Evolutionary conservation across 768 basidiomycete genomes (phyloP).

Genomic region (Tricholoma furcatifolium): DNA sequence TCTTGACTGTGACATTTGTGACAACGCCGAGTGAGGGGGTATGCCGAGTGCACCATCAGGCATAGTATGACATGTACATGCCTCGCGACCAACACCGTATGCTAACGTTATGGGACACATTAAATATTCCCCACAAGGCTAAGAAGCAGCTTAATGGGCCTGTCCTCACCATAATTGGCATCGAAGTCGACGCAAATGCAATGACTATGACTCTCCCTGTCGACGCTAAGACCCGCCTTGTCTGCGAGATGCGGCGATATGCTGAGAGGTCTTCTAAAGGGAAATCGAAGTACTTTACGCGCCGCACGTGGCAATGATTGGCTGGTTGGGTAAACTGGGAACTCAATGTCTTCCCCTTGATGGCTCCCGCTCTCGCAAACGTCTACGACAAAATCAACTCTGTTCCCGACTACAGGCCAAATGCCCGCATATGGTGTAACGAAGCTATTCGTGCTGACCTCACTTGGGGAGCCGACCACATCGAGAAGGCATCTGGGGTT

Average conservation of each 20-base stretch:
- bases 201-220: background rate
- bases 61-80: background rate
- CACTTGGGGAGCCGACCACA: constrained; percentile 26
- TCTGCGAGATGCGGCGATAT: background rate
- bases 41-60: too few species aligned
- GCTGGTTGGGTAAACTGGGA: constrained; percentile 38
- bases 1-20: too few species aligned
- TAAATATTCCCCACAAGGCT: background rate
- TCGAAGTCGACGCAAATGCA: background rate
- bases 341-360: too few species aligned
- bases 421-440: too few species aligned
- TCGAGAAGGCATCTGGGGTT: constrained; percentile 19
- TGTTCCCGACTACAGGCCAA: too few species aligned
- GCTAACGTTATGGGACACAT: background rate
- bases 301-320: constrained; percentile 26
- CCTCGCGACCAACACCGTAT: background rate
- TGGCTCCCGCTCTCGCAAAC: constrained; percentile 25
- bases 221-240: background rate
- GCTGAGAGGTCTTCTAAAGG: background rate
- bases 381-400: too few species aligned
- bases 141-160: background rate
- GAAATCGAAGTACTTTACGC: background rate
- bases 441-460: constrained; percentile 20
- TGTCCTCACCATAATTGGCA: background rate
- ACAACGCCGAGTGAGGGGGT: too few species aligned